These are phyloP conservation scores for Circinella minor DNA, from an alignment of 371 early-diverging fungal species.

Conservation along the genomic window DNA sequence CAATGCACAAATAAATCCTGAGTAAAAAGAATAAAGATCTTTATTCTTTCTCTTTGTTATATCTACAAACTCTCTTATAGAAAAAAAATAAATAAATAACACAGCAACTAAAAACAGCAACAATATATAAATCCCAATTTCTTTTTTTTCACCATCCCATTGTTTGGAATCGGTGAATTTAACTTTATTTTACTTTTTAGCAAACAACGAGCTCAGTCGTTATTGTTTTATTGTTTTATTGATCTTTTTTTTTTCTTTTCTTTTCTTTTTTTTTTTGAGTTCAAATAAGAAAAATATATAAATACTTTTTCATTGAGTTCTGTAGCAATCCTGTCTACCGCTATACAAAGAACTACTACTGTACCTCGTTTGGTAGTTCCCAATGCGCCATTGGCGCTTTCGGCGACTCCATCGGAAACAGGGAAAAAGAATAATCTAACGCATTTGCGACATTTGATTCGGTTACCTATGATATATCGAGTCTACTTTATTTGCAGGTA, in stretches of 20 bases:
- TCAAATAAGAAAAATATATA: no score
- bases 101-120: no score
- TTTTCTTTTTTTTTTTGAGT: no score
- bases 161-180: slow-evolving; percentile 3
- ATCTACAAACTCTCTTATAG: no score
- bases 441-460: background rate
- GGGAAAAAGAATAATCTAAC: background rate
- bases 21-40: no score
- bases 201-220: background rate
- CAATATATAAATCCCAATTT: no score
- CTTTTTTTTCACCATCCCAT: background rate
- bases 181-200: background rate
- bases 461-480: background rate
- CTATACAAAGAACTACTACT: background rate
- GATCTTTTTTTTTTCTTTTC: no score
- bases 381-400: slow-evolving; percentile 4
- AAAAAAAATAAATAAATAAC: no score
- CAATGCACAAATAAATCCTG: no score
- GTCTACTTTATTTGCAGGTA: slow-evolving; percentile 9
- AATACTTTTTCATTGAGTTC: background rate
- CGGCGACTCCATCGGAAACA: background rate
- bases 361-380: background rate
- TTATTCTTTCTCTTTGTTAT: no score
- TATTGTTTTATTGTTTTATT: no score
- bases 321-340: slow-evolving; percentile 6